Evolutionary conservation across 345 rosid species (phyloP).

Genomic region (Nasturtium officinale): DNA sequence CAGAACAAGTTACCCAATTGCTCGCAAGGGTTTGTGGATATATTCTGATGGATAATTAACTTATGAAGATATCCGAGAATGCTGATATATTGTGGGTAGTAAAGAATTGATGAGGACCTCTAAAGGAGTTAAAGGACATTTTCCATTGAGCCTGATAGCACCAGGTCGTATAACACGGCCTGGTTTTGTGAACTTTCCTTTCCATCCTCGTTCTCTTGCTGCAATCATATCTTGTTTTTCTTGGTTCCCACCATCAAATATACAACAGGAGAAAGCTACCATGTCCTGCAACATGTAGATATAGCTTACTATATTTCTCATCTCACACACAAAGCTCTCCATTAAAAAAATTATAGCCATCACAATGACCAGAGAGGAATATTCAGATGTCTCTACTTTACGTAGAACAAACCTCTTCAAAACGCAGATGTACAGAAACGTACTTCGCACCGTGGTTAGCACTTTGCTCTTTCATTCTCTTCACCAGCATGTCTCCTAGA

Average conservation of each 20-base stretch:
- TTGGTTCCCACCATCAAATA: constrained; percentile 93
- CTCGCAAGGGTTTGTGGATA: constrained; percentile 23
- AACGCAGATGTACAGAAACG: constrained; percentile 95
- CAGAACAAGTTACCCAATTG: constrained; percentile 4
- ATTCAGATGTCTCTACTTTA: constrained; percentile 28
- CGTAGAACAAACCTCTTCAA: constrained; percentile 84
- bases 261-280: constrained; percentile 99
- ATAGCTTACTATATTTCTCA: neutral
- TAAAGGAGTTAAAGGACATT: constrained; percentile 95
- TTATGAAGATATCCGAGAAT: constrained; percentile 17
- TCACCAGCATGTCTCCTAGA: constrained; percentile 81
- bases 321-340: constrained; percentile 12
- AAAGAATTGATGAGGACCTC: constrained; percentile 59
- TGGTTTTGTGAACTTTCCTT: constrained; percentile 94
- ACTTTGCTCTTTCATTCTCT: constrained; percentile 94
- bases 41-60: constrained; percentile 13
- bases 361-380: constrained; percentile 9
- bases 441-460: constrained; percentile 75
- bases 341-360: neutral
- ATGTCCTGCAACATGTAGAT: constrained; percentile 66
- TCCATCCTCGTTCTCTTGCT: constrained; percentile 99
- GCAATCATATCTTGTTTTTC: constrained; percentile 86
- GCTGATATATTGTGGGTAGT: constrained; percentile 1
- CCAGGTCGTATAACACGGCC: constrained; percentile 99
- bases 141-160: constrained; percentile 91